A percentile compares a stretch with the other conserved stretches of the same genome.
phyloP scores from a whole-genome alignment of 2,329 filamentous ascomycete species.

The Chrysoporthe cubensis region DNA sequence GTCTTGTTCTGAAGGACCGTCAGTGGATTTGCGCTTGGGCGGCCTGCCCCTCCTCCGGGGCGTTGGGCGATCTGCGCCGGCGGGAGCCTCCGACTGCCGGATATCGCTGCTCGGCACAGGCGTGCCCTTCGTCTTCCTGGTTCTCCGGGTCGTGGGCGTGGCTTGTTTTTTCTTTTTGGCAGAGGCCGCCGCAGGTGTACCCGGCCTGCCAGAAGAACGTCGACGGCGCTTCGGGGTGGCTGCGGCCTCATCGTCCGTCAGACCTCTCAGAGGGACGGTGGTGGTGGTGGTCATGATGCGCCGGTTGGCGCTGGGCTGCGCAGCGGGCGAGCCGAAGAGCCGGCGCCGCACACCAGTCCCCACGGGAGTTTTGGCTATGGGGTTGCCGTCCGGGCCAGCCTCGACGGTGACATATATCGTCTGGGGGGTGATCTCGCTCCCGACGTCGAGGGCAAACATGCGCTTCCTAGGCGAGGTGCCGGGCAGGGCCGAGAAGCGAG shows the following conservation, averaged over 20 bases:
- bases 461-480: constrained; percentile 56
- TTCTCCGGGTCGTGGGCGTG: constrained; percentile 47
- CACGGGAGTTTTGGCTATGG: constrained; percentile 15
- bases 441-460: constrained; percentile 61
- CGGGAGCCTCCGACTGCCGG: constrained; percentile 21
- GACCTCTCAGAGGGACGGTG: constrained; percentile 51
- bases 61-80: constrained; percentile 26
- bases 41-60: constrained; percentile 37
- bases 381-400: constrained; percentile 43
- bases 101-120: constrained; percentile 22
- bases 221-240: constrained; percentile 49
- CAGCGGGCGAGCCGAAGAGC: constrained; percentile 50
- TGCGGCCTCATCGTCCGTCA: constrained; percentile 48
- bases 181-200: constrained; percentile 51
- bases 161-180: constrained; percentile 50
- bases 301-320: constrained; percentile 42
- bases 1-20: constrained; percentile 32
- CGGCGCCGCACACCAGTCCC: constrained; percentile 39
- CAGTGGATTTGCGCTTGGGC: constrained; percentile 23
- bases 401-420: constrained; percentile 60
- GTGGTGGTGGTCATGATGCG: constrained; percentile 50
- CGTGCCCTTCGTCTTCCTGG: constrained; percentile 30
- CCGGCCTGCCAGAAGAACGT: constrained; percentile 54
- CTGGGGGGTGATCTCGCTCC: constrained; percentile 54
- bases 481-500: constrained; percentile 36